Evolutionary conservation across 768 basidiomycete species (phyloP).

Genomic region (Zangia roseola): DNA sequence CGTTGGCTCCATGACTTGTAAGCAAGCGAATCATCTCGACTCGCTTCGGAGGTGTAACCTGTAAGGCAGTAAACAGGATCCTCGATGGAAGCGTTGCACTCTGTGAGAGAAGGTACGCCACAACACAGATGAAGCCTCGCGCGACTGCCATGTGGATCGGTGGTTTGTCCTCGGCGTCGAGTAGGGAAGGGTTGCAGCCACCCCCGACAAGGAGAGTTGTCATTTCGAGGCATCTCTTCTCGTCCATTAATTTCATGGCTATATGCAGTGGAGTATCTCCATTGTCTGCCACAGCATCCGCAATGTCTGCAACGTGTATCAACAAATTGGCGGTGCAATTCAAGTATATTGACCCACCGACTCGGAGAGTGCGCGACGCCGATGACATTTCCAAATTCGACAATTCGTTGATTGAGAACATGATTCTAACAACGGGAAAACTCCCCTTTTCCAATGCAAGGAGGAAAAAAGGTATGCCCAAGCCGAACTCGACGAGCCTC

Average conservation of each 20-base stretch:
- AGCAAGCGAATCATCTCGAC: no score
- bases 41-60: no score
- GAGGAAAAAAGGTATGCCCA: slow-evolving; percentile 1
- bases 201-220: not conserved
- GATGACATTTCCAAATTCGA: no score
- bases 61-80: no score
- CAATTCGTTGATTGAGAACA: not conserved
- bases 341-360: no score
- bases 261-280: slow-evolving; percentile 10
- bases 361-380: no score
- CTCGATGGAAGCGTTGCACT: no score
- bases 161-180: not conserved
- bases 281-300: not conserved
- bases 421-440: not conserved
- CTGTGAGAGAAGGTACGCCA: not conserved
- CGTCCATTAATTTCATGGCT: not conserved
- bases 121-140: not conserved
- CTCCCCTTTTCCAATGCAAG: slow-evolving; percentile 8
- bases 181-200: not conserved
- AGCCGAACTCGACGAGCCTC: not conserved
- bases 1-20: no score
- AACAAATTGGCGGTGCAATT: not conserved
- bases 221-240: slow-evolving; percentile 4
- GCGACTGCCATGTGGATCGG: no score
- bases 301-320: not conserved